These are phyloP conservation scores for Cystoderma amianthinum DNA, from an alignment of 768 basidiomycete species.

Conservation along the genomic window DNA sequence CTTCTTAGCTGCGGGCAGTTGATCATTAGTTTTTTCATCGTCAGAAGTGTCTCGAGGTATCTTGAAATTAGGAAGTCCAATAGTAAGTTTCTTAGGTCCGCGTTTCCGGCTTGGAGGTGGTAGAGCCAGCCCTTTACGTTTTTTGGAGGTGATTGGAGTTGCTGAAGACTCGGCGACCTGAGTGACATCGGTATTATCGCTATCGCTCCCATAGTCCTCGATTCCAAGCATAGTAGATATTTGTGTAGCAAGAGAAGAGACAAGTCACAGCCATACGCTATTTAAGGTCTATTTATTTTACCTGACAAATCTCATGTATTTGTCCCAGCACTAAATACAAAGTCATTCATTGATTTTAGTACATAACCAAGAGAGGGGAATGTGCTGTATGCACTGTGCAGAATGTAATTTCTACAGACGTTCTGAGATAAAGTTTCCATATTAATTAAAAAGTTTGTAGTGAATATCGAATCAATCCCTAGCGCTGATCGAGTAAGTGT, in stretches of 20 bases:
- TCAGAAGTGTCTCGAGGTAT: constrained; percentile 23
- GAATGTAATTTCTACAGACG: too few species aligned
- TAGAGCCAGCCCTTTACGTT: constrained; percentile 10
- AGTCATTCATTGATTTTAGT: too few species aligned
- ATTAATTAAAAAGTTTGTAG: too few species aligned
- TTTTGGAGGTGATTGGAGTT: constrained; percentile 13
- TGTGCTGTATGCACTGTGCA: too few species aligned
- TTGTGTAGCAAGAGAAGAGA: too few species aligned
- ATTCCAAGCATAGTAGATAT: constrained; percentile 44
- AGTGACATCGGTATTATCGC: constrained; percentile 45
- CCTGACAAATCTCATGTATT: too few species aligned
- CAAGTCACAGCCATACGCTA: too few species aligned
- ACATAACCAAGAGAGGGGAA: too few species aligned
- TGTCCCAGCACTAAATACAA: too few species aligned
- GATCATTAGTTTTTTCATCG: constrained; percentile 27
- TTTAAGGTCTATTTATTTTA: too few species aligned
- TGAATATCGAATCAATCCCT: constrained; percentile 1
- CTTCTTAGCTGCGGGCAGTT: constrained; percentile 54
- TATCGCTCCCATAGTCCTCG: constrained; percentile 73
- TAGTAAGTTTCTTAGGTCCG: constrained; percentile 51
- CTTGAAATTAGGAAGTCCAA: constrained; percentile 44
- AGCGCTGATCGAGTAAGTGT: neutral
- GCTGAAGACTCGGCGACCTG: constrained; percentile 12
- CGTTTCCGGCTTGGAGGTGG: constrained; percentile 37
- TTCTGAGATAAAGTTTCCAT: too few species aligned